phyloP scores from a whole-genome alignment of 2,329 filamentous ascomycete genomes.

The Rutstroemia sp. region DNA sequence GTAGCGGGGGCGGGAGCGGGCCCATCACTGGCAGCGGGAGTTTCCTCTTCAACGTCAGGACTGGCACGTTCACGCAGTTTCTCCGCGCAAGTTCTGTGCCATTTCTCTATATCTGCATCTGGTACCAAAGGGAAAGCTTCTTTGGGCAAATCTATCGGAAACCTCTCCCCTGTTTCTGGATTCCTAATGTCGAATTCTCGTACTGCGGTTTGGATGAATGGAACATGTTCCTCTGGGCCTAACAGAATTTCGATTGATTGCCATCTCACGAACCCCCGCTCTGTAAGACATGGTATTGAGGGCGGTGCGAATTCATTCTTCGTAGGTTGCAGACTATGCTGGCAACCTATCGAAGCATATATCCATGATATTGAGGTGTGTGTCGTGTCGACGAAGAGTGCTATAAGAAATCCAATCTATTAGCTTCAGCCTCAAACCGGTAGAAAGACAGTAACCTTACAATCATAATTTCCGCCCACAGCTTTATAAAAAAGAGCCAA shows the following conservation, averaged over 20 bases:
- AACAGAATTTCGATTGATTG: slow-evolving; percentile 85
- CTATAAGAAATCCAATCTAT: slow-evolving; percentile 30
- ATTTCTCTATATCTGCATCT: slow-evolving; percentile 73
- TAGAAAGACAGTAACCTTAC: slow-evolving; percentile 30
- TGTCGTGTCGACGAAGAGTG: slow-evolving; percentile 71
- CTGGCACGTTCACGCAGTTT: slow-evolving; percentile 56
- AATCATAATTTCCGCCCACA: slow-evolving; percentile 69
- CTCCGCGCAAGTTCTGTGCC: slow-evolving; percentile 74
- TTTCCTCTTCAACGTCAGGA: slow-evolving; percentile 24
- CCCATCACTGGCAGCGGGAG: slow-evolving; percentile 2
- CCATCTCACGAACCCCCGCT: slow-evolving; percentile 84
- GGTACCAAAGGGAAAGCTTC: slow-evolving; percentile 63
- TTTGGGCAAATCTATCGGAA: slow-evolving; percentile 51
- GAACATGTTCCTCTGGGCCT: slow-evolving; percentile 79
- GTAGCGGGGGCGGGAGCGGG: too few relatives aligned
- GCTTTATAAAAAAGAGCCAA: slow-evolving; percentile 70
- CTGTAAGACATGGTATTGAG: slow-evolving; percentile 73
- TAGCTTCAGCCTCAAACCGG: slow-evolving; percentile 10
- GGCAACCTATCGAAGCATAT: slow-evolving; percentile 84
- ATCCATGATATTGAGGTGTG: slow-evolving; percentile 77
- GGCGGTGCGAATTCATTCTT: slow-evolving; percentile 64
- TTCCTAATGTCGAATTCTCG: slow-evolving; percentile 69
- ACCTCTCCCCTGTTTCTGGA: slow-evolving; percentile 63
- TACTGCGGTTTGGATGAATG: slow-evolving; percentile 74
- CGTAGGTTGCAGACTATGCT: slow-evolving; percentile 75